These are phyloP conservation scores for Xylaria cubensis DNA, from an alignment of 495 filamentous ascomycete species.

Conservation along the genomic window DNA sequence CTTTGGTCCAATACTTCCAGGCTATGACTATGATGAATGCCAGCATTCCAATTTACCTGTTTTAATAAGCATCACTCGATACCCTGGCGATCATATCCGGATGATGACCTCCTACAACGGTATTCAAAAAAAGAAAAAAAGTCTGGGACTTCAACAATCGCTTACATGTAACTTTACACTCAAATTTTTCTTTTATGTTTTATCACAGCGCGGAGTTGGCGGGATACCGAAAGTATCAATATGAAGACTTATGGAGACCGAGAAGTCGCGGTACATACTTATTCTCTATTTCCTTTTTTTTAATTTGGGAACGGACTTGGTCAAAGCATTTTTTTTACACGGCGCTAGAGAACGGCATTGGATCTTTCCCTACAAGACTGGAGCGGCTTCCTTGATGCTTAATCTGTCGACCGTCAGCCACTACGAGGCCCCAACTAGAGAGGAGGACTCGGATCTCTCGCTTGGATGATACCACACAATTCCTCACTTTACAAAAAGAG, in stretches of 20 bases:
- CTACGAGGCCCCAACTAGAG: conserved; percentile 32
- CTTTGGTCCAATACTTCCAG: neutral
- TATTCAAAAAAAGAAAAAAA: conserved; percentile 22
- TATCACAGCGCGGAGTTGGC: conserved; percentile 44
- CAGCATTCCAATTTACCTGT: conserved; percentile 12
- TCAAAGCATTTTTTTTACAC: conserved; percentile 30
- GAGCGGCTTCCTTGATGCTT: conserved; percentile 37
- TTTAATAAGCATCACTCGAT: conserved; percentile 17
- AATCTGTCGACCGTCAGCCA: conserved; percentile 35
- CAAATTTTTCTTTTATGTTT: conserved; percentile 36
- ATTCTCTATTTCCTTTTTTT: neutral
- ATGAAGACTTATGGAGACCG: conserved; percentile 29
- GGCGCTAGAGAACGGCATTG: conserved; percentile 27
- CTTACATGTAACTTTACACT: conserved; percentile 32
- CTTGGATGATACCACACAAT: conserved; percentile 46
- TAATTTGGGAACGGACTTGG: conserved; percentile 31
- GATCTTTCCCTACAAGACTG: conserved; percentile 21
- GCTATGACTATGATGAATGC: conserved; percentile 17
- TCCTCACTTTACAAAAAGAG: conserved; percentile 18
- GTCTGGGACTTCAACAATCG: conserved; percentile 26
- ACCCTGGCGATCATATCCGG: neutral
- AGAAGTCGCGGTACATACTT: conserved; percentile 30
- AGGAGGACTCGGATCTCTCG: conserved; percentile 38
- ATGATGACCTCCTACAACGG: neutral
- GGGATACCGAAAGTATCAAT: conserved; percentile 35